phyloP scores from a whole-genome alignment of 2,329 filamentous ascomycete genomes.

The Aspergillus bombycis region DNA sequence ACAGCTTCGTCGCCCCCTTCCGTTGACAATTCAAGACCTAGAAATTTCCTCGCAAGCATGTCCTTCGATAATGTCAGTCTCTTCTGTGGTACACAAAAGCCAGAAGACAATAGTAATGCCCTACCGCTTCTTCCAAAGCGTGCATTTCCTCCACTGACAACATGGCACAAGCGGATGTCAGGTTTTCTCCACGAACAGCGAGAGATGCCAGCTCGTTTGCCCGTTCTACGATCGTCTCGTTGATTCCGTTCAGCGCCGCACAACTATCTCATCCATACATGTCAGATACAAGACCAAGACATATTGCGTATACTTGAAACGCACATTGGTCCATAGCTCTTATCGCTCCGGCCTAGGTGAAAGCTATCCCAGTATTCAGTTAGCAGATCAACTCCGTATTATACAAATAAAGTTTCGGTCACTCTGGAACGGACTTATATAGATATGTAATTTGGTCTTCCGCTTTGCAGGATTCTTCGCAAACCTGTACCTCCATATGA shows the following conservation, averaged over 20 bases:
- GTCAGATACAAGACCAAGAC: neutral
- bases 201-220: conserved; percentile 74
- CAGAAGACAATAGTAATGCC: conserved; percentile 15
- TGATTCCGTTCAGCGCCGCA: conserved; percentile 83
- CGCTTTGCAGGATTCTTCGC: conserved; percentile 46
- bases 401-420: neutral
- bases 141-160: conserved; percentile 65
- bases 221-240: conserved; percentile 69
- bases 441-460: conserved; percentile 65
- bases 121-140: conserved; percentile 69
- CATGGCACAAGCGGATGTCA: conserved; percentile 71
- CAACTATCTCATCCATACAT: conserved; percentile 54
- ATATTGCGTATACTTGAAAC: conserved; percentile 8
- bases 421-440: conserved; percentile 57
- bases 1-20: neutral
- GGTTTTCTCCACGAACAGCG: conserved; percentile 72
- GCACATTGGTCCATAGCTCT: conserved; percentile 78
- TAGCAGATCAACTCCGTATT: neutral
- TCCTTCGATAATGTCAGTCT: neutral
- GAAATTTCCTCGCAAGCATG: conserved; percentile 22
- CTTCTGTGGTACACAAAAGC: neutral
- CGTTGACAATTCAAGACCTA: conserved; percentile 18
- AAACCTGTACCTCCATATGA: conserved; percentile 60
- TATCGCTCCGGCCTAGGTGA: conserved; percentile 67
- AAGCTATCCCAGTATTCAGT: conserved; percentile 42